Percentiles rank a stretch among this genome's conserved stretches.
phyloP scores from a whole-genome alignment of 1,284 basidiomycete species.

The Leccinum pachyderme region DNA sequence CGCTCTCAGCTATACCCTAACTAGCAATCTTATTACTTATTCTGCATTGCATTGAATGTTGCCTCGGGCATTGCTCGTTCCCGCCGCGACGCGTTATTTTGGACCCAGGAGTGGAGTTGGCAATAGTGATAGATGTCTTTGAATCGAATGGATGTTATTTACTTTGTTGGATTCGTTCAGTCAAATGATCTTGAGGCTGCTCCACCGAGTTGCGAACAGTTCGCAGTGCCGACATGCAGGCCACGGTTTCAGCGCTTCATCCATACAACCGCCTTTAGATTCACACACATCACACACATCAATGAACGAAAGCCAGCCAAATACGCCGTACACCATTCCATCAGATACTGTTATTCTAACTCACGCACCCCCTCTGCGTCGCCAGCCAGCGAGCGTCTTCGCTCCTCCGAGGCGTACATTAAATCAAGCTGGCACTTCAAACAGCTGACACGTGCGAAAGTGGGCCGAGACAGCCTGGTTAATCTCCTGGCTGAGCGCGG shows the following conservation, averaged over 20 bases:
- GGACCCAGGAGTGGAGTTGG: background rate
- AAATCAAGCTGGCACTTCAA: slow-evolving; percentile 30
- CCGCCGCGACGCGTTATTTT: background rate
- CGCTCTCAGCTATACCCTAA: background rate
- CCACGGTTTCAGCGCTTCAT: background rate
- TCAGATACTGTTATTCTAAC: background rate
- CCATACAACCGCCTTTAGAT: background rate
- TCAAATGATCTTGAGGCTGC: background rate
- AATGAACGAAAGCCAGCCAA: background rate
- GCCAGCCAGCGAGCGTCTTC: background rate
- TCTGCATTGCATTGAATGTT: slow-evolving; percentile 3
- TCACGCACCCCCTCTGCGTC: background rate
- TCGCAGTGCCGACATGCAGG: too few species aligned
- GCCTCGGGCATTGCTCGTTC: background rate
- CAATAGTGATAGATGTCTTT: background rate
- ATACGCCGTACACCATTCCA: background rate
- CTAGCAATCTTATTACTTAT: slow-evolving; percentile 12
- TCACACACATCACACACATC: background rate
- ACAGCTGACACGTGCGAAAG: slow-evolving; percentile 46
- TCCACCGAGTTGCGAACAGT: too few species aligned
- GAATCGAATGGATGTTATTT: background rate
- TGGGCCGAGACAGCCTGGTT: slow-evolving; percentile 41
- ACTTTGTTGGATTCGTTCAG: background rate
- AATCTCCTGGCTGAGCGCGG: slow-evolving; percentile 45
- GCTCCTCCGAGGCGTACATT: background rate